phyloP scores from a whole-genome alignment of 179 eudicot species.

The Beta macrorhiza region DNA sequence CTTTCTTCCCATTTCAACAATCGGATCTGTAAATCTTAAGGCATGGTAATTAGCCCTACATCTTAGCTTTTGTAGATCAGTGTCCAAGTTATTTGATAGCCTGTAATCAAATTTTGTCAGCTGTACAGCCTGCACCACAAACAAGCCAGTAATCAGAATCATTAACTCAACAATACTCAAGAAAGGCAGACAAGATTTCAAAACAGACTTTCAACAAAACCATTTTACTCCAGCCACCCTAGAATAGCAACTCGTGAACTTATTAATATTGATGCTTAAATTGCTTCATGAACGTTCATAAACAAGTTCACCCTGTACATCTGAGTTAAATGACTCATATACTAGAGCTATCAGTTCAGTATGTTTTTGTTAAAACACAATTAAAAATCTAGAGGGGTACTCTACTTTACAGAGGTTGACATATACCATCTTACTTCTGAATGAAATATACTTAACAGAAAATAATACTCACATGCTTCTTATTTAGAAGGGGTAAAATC shows the following conservation, averaged over 20 bases:
- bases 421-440: background rate
- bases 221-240: background rate
- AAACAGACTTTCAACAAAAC: background rate
- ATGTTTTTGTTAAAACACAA: no score
- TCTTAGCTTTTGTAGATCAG: constrained; percentile 70
- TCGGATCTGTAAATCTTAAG: constrained; percentile 59
- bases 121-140: constrained; percentile 69
- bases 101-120: constrained; percentile 86
- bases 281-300: background rate
- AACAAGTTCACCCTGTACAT: background rate
- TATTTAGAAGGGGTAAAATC: constrained; percentile 62
- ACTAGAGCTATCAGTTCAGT: no score
- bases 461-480: constrained; percentile 59
- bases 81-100: constrained; percentile 62
- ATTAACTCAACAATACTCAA: background rate
- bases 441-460: constrained; percentile 6
- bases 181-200: constrained; percentile 1
- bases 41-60: constrained; percentile 88
- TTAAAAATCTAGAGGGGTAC: background rate
- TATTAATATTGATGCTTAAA: background rate
- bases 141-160: background rate
- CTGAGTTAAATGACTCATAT: no score
- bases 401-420: background rate
- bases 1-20: constrained; percentile 67
- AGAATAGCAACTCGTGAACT: background rate